A percentile compares a stretch with the other conserved stretches of the same genome.
Conservation (phyloP, 179 eudicot species). For the Beta lomatogona region DNA sequence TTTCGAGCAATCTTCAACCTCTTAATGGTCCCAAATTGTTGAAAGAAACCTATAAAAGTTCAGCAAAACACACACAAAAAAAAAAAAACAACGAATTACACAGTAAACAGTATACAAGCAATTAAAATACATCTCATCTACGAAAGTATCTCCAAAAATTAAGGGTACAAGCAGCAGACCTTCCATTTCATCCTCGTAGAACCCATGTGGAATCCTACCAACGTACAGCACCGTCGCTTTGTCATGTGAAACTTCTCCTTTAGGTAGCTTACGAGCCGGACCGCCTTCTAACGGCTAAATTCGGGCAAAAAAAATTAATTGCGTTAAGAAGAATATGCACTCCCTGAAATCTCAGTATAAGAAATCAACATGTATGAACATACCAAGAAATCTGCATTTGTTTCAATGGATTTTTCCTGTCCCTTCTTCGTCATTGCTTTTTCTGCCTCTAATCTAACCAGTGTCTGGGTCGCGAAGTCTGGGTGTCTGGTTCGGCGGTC, state of each 20-base stretch:
- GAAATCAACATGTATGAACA: neutral
- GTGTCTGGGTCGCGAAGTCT: no score
- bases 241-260: conserved; percentile 34
- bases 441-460: no score
- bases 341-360: neutral
- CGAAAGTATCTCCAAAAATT: neutral
- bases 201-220: conserved; percentile 92
- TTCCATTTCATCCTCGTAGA: conserved; percentile 89
- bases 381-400: conserved; percentile 66
- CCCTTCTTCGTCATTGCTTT: conserved; percentile 40
- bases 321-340: neutral
- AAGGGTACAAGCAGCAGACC: conserved; percentile 36
- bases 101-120: neutral
- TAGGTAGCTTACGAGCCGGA: conserved; percentile 49
- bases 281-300: conserved; percentile 78
- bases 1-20: conserved; percentile 49
- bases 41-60: conserved; percentile 61
- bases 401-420: conserved; percentile 42
- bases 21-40: conserved; percentile 65
- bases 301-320: neutral
- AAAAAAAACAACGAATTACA: neutral
- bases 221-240: conserved; percentile 71
- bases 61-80: neutral
- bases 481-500: no score
- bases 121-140: neutral